Conservation (phyloP, 2,329 filamentous ascomycete species). For the Aureobasidium namibiae region DNA sequence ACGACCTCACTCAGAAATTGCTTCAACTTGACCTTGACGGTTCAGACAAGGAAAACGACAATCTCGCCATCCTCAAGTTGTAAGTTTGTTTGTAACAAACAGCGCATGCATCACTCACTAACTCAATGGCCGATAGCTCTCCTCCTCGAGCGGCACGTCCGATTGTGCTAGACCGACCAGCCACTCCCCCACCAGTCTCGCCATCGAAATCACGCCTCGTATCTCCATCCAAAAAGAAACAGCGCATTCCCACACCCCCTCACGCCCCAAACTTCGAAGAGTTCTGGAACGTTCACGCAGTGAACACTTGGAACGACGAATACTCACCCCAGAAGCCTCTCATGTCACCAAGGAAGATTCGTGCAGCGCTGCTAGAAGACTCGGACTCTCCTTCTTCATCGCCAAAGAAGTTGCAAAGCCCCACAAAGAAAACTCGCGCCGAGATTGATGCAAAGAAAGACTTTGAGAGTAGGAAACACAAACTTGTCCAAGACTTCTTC, state of each 20-base stretch:
- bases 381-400: constrained; percentile 23
- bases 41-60: constrained; percentile 26
- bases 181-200: constrained; percentile 35
- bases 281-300: constrained; percentile 52
- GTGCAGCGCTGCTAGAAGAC: constrained; percentile 17
- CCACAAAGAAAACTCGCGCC: constrained; percentile 23
- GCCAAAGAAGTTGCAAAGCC: constrained; percentile 32
- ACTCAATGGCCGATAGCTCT: background rate
- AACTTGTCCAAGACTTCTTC: constrained; percentile 57
- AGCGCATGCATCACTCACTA: background rate
- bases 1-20: constrained; percentile 2
- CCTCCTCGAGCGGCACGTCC: constrained; percentile 4
- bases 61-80: constrained; percentile 19
- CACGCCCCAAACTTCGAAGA: constrained; percentile 47
- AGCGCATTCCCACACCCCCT: constrained; percentile 45
- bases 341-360: constrained; percentile 30
- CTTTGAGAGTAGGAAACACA: constrained; percentile 56
- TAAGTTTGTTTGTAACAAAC: constrained; percentile 6
- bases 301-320: constrained; percentile 58
- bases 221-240: constrained; percentile 40
- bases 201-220: constrained; percentile 35
- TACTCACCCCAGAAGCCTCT: constrained; percentile 46
- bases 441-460: constrained; percentile 43
- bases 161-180: constrained; percentile 13
- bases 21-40: constrained; percentile 1